Base-by-base conservation (phyloP, 345 rosid genomes). In the Isatis tinctoria region DNA sequence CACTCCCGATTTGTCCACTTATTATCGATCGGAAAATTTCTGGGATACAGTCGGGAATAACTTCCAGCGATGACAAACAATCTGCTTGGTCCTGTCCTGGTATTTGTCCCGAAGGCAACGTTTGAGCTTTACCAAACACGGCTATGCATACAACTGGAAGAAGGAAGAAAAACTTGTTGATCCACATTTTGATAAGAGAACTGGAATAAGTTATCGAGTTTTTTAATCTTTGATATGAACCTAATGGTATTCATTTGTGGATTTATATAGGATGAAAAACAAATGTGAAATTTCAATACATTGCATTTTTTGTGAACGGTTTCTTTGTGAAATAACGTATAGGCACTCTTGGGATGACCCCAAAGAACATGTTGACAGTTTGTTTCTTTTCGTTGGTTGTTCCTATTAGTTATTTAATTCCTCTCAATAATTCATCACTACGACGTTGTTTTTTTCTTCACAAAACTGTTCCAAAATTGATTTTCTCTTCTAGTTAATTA, bases 11-110 rank as follows among this genome's bases (percentile, higher is more conserved):
- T 16, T 68, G 48, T 60, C 69, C 63, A 30, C 43, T 51, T 32
- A 65, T 14, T 41, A 68, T 30, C 9, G 64, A 75, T 14, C 69
- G 30, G 32, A 75, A 53, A 5, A 61, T 60, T 10, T 60, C 74
- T 0, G 63, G 69, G 3, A 75, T 7, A 52, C 79, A 75, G 22
- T 75, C 74, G 3, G 69, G 79, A 6, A 75, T 53, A 1, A 6
- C 43, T 67, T 75, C 79, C 3, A 75, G 14, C 0, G 79, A 68
- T 58, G 63, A 22, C 79, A 67, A 60, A 69, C 79, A 75, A 32
- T 60, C 48, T 41, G 62, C 3, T 60, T 18, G 56, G 17, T 11
- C 27, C 14, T 30, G 18, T 27, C 13, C 10, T 6, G 52, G 17
- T 9, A 40, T 5, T 5, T 69, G 74, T 40, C 8, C 64, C 45